Evolutionary conservation across 1,284 basidiomycete genomes (phyloP).

Genomic region (Ceratobasidium theobromae): DNA sequence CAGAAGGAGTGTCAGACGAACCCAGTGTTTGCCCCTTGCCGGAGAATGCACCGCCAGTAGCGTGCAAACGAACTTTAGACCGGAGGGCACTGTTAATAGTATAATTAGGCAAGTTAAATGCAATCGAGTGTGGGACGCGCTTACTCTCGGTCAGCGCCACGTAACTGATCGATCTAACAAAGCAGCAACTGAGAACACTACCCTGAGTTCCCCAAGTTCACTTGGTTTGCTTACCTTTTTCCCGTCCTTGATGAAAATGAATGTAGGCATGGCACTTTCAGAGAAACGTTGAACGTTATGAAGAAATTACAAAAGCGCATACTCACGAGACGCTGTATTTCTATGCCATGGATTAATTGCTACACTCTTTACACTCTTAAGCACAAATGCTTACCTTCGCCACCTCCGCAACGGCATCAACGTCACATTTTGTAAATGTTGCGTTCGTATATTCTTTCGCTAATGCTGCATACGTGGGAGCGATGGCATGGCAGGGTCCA

Average conservation of each 20-base stretch:
- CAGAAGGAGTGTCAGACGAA: slow-evolving; percentile 36
- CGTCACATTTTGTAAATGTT: slow-evolving; percentile 79
- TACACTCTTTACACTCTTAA: background rate
- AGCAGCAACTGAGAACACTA: background rate
- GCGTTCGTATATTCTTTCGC: slow-evolving; percentile 64
- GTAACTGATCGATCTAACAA: slow-evolving; percentile 56
- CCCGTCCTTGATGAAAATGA: slow-evolving; percentile 69
- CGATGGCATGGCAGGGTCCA: slow-evolving; percentile 77
- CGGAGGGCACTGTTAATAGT: slow-evolving; percentile 55
- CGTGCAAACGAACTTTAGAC: slow-evolving; percentile 54
- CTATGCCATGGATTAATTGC: slow-evolving; percentile 16
- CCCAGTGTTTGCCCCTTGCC: slow-evolving; percentile 72
- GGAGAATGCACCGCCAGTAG: slow-evolving; percentile 52
- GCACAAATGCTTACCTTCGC: slow-evolving; percentile 11
- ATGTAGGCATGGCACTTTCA: slow-evolving; percentile 63
- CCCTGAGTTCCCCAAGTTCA: background rate
- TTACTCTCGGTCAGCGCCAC: slow-evolving; percentile 65
- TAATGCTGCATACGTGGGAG: slow-evolving; percentile 67
- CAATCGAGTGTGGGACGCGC: slow-evolving; percentile 37
- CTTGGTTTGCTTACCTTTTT: slow-evolving; percentile 46
- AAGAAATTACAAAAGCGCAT: slow-evolving; percentile 46
- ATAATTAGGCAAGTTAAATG: background rate
- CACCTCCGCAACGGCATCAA: slow-evolving; percentile 55
- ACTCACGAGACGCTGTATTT: slow-evolving; percentile 65
- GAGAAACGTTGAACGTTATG: background rate